Base-by-base conservation (phyloP, 257 asterid genomes). In the Plectranthus barbatus region DNA sequence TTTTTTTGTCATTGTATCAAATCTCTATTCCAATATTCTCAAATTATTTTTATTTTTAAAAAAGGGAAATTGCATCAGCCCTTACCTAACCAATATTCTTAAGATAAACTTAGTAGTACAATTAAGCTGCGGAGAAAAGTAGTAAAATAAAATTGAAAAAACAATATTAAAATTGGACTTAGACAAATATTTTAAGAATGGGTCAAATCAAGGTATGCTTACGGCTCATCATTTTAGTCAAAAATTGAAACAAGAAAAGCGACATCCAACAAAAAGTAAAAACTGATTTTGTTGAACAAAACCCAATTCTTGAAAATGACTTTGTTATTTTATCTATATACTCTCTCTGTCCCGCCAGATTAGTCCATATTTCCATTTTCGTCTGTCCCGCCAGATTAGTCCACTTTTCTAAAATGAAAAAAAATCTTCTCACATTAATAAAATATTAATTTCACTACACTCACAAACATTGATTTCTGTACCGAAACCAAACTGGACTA, bases 151-250 rank as follows among this genome's bases (percentile, higher is more conserved):
- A 13, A 33, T 51, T 4, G 7, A 18, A 42, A 15, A 13, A 15
- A 11, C 6, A 57, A 37, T 39, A 7, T 37, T 2, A 21, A 13
- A 20, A 20, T 58, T 58, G 14, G 44, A 29, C 33, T 21, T 54
- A 4, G 6, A 29, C 20, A 5, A 4, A 9, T 5, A 34, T 17
- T 19, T 26, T 41, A 21, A 57, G 51, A 36, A 73, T 24, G 48
- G 63, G 71, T 68, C 74, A 68, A 67, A 39, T 44, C 62, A 62
- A 36, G 48, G 23, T 55, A 55, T 40, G 34, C 56, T 64, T 20
- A 50, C 63, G 59, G 8, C 47, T 36, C 29, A 62, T 48, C 7
- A 44, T 18, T 41, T 64, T 33, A 58, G 78, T 73, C 74, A 73
- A 62, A 55, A 24, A 6, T 37, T 62, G 37, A 49, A 21, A 67